Conservation (phyloP, 2,329 filamentous ascomycete species). For the Colletotrichum sp. region DNA sequence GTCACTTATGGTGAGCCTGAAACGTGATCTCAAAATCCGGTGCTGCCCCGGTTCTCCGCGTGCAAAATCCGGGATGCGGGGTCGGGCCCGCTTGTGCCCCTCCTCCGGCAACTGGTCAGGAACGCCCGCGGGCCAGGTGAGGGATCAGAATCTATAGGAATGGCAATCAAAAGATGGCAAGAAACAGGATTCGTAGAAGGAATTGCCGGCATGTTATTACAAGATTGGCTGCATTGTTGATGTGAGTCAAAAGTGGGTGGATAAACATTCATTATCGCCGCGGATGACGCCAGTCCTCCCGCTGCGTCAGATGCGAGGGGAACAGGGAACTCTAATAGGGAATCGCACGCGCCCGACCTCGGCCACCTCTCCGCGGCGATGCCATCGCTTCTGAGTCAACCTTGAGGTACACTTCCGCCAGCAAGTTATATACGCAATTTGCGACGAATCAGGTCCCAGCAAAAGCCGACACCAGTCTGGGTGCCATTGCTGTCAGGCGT, state of each 20-base stretch:
- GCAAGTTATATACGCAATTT: rapidly evolving
- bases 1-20: not conserved
- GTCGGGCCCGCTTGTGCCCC: not conserved
- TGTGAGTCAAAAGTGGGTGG: not conserved
- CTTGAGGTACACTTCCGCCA: not conserved
- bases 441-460: not conserved
- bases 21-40: not conserved
- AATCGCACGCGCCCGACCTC: not conserved
- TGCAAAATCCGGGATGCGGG: not conserved
- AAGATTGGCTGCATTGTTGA: not conserved
- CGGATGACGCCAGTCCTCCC: not conserved
- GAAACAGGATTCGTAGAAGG: rapidly evolving
- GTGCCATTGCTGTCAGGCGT: not conserved
- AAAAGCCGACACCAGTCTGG: not conserved
- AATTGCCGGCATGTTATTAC: rapidly evolving
- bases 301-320: not conserved
- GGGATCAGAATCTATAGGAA: rapidly evolving
- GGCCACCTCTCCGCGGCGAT: not conserved
- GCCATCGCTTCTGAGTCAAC: not conserved
- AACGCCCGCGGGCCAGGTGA: rapidly evolving
- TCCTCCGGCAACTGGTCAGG: not conserved
- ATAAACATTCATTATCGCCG: not conserved
- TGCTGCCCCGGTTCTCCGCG: not conserved
- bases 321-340: not conserved
- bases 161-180: rapidly evolving